phyloP scores from a whole-genome alignment of 1,139 yeast species.

The Kluyveromyces marxianus region DNA sequence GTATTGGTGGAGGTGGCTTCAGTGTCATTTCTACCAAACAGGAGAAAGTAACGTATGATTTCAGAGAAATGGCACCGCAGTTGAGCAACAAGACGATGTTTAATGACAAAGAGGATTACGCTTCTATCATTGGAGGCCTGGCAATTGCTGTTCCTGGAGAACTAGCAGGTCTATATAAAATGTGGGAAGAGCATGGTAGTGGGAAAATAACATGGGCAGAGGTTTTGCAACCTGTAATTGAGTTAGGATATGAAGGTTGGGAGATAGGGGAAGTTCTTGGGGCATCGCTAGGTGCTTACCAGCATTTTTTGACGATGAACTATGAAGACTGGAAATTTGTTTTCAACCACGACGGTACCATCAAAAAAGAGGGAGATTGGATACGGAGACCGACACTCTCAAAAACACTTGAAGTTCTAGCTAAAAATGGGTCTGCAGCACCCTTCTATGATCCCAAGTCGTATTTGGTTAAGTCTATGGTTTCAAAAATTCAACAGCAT shows the following conservation, averaged over 20 bases:
- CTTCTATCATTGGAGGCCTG: constrained; percentile 70
- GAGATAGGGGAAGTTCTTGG: constrained; percentile 44
- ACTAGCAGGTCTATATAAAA: constrained; percentile 63
- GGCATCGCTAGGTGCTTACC: constrained; percentile 35
- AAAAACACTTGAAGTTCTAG: constrained; percentile 57
- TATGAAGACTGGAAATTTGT: constrained; percentile 50
- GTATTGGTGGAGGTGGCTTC: constrained; percentile 90
- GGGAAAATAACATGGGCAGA: constrained; percentile 69
- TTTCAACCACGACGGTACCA: constrained; percentile 25
- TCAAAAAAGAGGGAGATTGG: constrained; percentile 48
- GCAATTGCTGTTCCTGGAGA: constrained; percentile 91
- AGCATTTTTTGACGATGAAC: constrained; percentile 30
- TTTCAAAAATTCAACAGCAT: constrained; percentile 35
- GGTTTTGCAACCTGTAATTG: constrained; percentile 66
- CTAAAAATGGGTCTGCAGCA: constrained; percentile 64
- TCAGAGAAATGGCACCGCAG: constrained; percentile 80
- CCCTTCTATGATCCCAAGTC: constrained; percentile 80
- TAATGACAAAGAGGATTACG: constrained; percentile 34
- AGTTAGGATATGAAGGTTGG: constrained; percentile 65
- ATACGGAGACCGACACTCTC: constrained; percentile 58
- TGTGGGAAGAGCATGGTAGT: constrained; percentile 56
- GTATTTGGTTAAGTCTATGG: constrained; percentile 56
- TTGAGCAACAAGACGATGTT: constrained; percentile 61
- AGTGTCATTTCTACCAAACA: constrained; percentile 48
- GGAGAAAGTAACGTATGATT: constrained; percentile 56